Percentiles rank a stretch among this genome's conserved stretches.
Evolutionary conservation across 495 filamentous ascomycete genomes (phyloP).

Genomic region (Evernia prunastri): DNA sequence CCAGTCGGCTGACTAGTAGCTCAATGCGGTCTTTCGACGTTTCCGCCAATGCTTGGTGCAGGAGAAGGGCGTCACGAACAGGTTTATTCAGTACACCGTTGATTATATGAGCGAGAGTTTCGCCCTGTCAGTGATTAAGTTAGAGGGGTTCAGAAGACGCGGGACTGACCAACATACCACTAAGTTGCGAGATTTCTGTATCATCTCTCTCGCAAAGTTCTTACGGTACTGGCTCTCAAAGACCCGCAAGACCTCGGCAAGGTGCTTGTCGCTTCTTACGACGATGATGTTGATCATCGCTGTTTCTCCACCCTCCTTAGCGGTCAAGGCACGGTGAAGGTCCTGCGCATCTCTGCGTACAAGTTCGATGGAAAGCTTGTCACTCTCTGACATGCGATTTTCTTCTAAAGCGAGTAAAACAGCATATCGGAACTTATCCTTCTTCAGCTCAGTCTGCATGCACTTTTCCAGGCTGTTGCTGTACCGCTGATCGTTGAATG

Average conservation of each 20-base stretch:
- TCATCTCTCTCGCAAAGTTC: constrained; percentile 82
- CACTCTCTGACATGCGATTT: constrained; percentile 70
- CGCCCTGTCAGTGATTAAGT: constrained; percentile 55
- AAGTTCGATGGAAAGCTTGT: constrained; percentile 48
- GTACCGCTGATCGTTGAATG: constrained; percentile 89
- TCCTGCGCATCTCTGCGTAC: constrained; percentile 66
- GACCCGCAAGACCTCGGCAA: constrained; percentile 66
- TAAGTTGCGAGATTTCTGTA: constrained; percentile 81
- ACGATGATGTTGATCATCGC: constrained; percentile 86
- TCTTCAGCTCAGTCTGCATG: constrained; percentile 85
- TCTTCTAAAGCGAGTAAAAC: constrained; percentile 81
- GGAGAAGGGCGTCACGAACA: constrained; percentile 87
- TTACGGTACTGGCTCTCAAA: constrained; percentile 64
- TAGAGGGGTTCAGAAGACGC: constrained; percentile 14
- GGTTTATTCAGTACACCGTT: constrained; percentile 95
- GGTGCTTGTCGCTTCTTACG: constrained; percentile 67
- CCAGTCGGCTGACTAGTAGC: constrained; percentile 71
- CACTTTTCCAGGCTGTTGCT: constrained; percentile 71
- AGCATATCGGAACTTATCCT: constrained; percentile 89
- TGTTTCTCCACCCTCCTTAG: constrained; percentile 77
- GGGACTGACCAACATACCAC: constrained; percentile 56
- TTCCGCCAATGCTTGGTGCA: constrained; percentile 79
- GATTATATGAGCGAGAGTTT: constrained; percentile 90
- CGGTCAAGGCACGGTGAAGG: constrained; percentile 61
- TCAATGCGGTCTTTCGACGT: constrained; percentile 67